Base-by-base conservation (phyloP, 345 rosid genomes). In the Noccaea caerulescens region DNA sequence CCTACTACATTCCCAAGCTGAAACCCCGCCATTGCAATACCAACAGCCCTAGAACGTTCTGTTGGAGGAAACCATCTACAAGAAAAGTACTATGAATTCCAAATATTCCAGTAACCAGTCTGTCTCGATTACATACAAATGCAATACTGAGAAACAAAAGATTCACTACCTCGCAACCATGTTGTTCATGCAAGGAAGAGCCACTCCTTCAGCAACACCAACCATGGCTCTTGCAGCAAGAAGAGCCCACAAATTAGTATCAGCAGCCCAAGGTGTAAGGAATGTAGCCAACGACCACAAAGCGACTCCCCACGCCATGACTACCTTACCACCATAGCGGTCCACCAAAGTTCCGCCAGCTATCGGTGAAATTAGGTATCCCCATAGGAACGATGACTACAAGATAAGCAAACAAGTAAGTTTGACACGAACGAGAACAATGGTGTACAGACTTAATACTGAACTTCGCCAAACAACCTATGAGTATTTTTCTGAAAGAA, bases 131-230 rank as follows among this genome's bases (percentile, higher is more conserved):
- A 66, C 58, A 72, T 76, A 65, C 72, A 49, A 61, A 47, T 20
- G 63, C 11, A 49, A 43, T 77, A 51, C 5, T n/a, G 25, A 36
- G 32, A 57, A 69, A 63, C 16, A 72, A 45, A 54, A 27, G 1
- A 69, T 20, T 49, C 30, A 62, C 59, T 85, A 93, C 97, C 97
- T 93, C 20, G 86, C 93, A 53, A 91, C 85, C 99, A 93, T 89
- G 73, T 93, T 93, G 90, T 91, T 93, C 99, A 93, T 91, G 52
- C 93, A 85, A 80, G 99, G 99, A 76, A 91, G 94, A 77, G 99
- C 97, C 65, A 89, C 96, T 45, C 99, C 99, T 84, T 93, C 95
- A n/a, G 96, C 97, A 61, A 91, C 69, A 5, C 99, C 99, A 66
- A 93, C 91, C 80, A 82, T 70, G 27, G 91, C 92, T 67, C 97